Percentiles rank a stretch among this genome's conserved stretches.
Evolutionary conservation across 1,284 basidiomycete species (phyloP).

Genomic region (Rhodotorula sp.): DNA sequence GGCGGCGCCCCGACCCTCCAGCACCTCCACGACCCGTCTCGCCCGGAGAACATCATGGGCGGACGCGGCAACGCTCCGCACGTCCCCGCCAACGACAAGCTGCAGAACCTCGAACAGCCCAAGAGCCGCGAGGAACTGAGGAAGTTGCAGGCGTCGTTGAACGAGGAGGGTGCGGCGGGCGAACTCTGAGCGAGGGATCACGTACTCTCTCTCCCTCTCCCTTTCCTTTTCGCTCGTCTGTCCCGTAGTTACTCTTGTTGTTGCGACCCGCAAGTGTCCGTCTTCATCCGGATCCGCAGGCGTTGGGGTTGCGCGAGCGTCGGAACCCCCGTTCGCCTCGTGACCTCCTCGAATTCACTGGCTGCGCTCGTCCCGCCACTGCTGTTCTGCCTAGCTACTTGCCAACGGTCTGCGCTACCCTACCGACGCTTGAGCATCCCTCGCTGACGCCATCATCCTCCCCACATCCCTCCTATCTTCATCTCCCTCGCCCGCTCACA

Average conservation of each 20-base stretch:
- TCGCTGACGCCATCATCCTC: neutral
- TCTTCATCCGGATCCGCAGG: neutral
- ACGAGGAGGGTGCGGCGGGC: slow-evolving; percentile 4
- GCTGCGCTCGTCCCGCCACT: neutral
- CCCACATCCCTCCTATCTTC: neutral
- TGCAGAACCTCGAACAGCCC: slow-evolving; percentile 49
- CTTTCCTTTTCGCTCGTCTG: neutral
- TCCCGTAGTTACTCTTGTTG: neutral
- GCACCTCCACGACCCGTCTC: slow-evolving; percentile 43
- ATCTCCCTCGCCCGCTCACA: neutral
- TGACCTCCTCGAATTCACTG: neutral
- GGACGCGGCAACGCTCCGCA: slow-evolving; percentile 48
- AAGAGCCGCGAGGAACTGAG: slow-evolving; percentile 50
- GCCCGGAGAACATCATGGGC: slow-evolving; percentile 36
- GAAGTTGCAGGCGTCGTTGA: slow-evolving; percentile 12
- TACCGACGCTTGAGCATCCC: no score
- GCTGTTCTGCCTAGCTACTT: neutral
- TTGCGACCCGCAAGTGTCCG: neutral
- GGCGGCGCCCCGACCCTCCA: slow-evolving; percentile 46
- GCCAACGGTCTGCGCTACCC: neutral
- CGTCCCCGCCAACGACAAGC: slow-evolving; percentile 44
- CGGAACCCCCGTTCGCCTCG: no score
- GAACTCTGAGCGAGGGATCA: no score
- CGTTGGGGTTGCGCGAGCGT: neutral
- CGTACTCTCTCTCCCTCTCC: neutral